Evolutionary conservation across 2,329 filamentous ascomycete genomes (phyloP).

Genomic region (Xylariaceae sp.): DNA sequence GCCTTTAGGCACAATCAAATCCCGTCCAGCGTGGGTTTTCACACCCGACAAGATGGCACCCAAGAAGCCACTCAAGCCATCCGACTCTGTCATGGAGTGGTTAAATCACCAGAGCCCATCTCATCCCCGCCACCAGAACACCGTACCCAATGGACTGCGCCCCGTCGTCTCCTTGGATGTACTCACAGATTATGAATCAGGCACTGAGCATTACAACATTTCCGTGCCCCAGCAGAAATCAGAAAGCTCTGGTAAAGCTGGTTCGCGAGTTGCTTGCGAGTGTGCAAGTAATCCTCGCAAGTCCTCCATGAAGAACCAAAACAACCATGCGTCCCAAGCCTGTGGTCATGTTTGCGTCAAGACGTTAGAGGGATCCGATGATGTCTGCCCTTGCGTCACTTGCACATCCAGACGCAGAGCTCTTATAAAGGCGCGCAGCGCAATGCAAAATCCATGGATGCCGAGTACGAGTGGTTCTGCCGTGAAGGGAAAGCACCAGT

Average conservation of each 20-base stretch:
- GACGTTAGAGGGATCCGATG: conserved; percentile 25
- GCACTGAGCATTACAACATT: conserved; percentile 44
- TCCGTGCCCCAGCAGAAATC: conserved; percentile 42
- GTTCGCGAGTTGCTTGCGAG: conserved; percentile 1
- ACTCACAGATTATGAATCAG: conserved; percentile 49
- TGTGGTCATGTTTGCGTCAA: too few relatives aligned
- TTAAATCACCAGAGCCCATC: conserved; percentile 25
- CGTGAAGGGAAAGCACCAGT: conserved; percentile 7
- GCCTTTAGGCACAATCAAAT: too few relatives aligned
- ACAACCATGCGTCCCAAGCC: not conserved
- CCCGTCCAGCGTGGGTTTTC: not conserved
- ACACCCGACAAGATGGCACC: conserved; percentile 32
- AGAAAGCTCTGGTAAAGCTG: conserved; percentile 16
- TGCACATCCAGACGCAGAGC: conserved; percentile 29
- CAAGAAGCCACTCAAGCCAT: not conserved
- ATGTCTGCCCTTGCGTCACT: conserved; percentile 33
- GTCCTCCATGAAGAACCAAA: conserved; percentile 27
- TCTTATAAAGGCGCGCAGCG: conserved; percentile 24
- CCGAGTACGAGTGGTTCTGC: not conserved
- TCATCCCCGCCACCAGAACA: not conserved
- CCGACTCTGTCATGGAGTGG: conserved; percentile 37
- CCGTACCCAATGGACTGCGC: conserved; percentile 11
- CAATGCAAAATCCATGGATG: too few relatives aligned
- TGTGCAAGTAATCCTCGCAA: conserved; percentile 27
- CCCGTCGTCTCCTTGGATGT: conserved; percentile 37